Percentiles rank a stretch among this genome's conserved stretches.
Conservation (phyloP, 2,329 filamentous ascomycete species). For the Alternaria sp. region DNA sequence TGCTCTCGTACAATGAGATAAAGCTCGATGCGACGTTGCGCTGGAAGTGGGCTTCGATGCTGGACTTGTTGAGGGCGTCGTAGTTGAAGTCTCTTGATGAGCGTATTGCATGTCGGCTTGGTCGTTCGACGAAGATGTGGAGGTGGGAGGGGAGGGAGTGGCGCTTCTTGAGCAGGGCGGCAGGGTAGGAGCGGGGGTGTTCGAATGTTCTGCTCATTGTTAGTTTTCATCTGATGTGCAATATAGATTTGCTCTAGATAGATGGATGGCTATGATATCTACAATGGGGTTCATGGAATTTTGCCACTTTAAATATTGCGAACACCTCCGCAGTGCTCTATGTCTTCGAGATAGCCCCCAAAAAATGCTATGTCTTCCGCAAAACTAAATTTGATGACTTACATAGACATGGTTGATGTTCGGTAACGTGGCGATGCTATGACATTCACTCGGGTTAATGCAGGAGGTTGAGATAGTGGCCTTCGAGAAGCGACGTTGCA, state of each 20-base stretch:
- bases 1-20: slow-evolving; percentile 4
- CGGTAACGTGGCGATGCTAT: background rate
- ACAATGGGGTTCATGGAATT: accelerated
- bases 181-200: background rate
- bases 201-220: background rate
- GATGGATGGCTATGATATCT: background rate
- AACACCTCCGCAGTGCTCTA: background rate
- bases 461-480: background rate
- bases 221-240: background rate
- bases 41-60: slow-evolving; percentile 2
- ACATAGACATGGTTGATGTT: background rate
- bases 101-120: background rate
- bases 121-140: background rate
- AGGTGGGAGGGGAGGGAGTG: background rate
- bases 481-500: background rate
- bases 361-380: background rate
- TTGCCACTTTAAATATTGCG: background rate
- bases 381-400: background rate
- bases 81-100: background rate
- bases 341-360: background rate
- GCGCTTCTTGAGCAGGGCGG: background rate
- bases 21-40: background rate
- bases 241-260: background rate
- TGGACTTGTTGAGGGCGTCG: background rate
- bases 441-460: background rate